Base-by-base conservation (phyloP, 2,329 filamentous ascomycete species). In the Cercospora sesami region DNA sequence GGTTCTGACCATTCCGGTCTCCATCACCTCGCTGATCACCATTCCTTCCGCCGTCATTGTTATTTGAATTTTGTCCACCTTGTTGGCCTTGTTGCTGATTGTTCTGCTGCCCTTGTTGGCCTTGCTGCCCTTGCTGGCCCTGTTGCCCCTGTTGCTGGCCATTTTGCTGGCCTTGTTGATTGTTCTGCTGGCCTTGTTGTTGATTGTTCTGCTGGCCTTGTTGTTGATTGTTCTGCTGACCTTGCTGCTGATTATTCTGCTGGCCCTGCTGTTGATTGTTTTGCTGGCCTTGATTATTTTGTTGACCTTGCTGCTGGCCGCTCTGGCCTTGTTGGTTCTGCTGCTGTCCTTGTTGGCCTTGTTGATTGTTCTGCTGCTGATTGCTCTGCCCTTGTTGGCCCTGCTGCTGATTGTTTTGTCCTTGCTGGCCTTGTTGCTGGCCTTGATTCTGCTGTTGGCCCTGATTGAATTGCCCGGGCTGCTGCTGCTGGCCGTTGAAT, bases 21-120 rank as follows among this genome's bases (percentile, higher is more conserved):
- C 53, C 53, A 57, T 57, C 28, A n/a, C 28, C 28, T n/a, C 23
- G 45, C 36, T 62, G 64, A 66, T 66, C 26, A 26, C 30, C 59
- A 21, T 66, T 28, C 39, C 18, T 23, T 14, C 26, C 28, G 18
- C 58, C 23, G 26, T 57, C 28, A 51, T 57, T 57, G 53, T 55
- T 31, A 30, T 55, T 55, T 12, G 23, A 30, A 51, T 30, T 28
- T 23, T 31, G 26, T 28, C 23, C 53, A 57, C 28, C 28, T 57
- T 57, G 53, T 31, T 57, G 53, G 28, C 53, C 53, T n/a, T 61
- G 26, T 36, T 61, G 55, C 23, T 60, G 39, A 6, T n/a, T 26
- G 26, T 57, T 57, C 53, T 51, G 57, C 31, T 60, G 39, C 4
- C 23, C 23, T 28, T 62, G 36, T 30, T 62, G 60, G 12, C 58